phyloP scores from a whole-genome alignment of 768 basidiomycete genomes.

The Punctularia strigosozonata region DNA sequence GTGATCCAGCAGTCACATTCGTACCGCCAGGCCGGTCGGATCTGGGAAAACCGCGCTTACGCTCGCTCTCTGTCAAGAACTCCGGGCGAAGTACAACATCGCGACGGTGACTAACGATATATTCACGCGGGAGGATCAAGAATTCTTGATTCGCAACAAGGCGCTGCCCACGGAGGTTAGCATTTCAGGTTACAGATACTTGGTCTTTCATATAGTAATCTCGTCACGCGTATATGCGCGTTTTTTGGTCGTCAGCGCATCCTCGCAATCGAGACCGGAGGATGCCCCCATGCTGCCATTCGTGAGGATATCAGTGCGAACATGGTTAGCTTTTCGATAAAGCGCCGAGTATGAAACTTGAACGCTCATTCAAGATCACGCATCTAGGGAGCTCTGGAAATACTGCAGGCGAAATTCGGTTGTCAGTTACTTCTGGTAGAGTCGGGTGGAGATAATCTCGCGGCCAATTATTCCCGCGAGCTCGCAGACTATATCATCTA shows the following conservation, averaged over 20 bases:
- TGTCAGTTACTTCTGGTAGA: constrained; percentile 93
- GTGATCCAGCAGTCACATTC: neutral
- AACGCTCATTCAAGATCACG: too few relatives aligned
- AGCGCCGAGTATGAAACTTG: too few relatives aligned
- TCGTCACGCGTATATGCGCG: too few relatives aligned
- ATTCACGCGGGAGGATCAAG: constrained; percentile 96
- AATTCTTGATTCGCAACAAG: constrained; percentile 88
- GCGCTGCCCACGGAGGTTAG: constrained; percentile 75
- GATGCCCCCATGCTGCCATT: constrained; percentile 97
- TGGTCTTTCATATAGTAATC: too few relatives aligned
- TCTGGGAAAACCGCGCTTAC: constrained; percentile 96
- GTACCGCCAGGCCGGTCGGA: constrained; percentile 69
- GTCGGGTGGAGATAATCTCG: constrained; percentile 93
- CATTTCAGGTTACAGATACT: too few relatives aligned
- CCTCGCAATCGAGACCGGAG: constrained; percentile 94
- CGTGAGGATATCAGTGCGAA: constrained; percentile 98
- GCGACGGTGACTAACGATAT: constrained; percentile 98
- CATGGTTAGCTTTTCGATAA: too few relatives aligned
- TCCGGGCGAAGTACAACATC: constrained; percentile 83
- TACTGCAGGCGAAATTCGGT: constrained; percentile 79
- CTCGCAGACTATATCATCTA: constrained; percentile 97
- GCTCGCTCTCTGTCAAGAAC: constrained; percentile 73
- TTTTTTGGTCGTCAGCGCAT: too few relatives aligned
- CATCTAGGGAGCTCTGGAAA: constrained; percentile 82
- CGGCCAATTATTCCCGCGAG: constrained; percentile 94